Evolutionary conservation across 768 basidiomycete genomes (phyloP).

Genomic region (Kwoniella sp.): DNA sequence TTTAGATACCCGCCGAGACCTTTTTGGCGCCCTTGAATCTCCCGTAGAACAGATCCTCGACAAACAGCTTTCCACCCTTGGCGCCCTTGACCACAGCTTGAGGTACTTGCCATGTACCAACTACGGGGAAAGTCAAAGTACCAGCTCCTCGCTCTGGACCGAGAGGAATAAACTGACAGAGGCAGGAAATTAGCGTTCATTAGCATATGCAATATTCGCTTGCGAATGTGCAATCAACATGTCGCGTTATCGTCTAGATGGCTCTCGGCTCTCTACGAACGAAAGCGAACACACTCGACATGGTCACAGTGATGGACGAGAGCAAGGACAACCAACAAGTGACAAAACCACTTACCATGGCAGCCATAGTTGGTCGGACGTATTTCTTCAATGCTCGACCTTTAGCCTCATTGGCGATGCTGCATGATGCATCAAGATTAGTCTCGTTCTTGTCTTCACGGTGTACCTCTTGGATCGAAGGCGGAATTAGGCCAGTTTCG

Average conservation of each 20-base stretch:
- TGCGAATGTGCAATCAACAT: background rate
- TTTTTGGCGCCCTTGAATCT: slow-evolving; percentile 60
- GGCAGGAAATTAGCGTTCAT: too few species aligned
- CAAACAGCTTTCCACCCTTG: slow-evolving; percentile 80
- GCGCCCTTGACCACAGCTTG: slow-evolving; percentile 94
- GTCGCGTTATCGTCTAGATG: too few species aligned
- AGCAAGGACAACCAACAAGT: too few species aligned
- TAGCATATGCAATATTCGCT: too few species aligned
- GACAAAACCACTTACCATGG: slow-evolving; percentile 64
- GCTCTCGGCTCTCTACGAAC: too few species aligned
- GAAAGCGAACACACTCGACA: too few species aligned
- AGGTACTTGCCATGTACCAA: slow-evolving; percentile 86
- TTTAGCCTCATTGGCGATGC: slow-evolving; percentile 26
- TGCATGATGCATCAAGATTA: slow-evolving; percentile 1
- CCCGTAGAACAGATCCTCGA: slow-evolving; percentile 71
- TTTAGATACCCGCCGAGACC: slow-evolving; percentile 9
- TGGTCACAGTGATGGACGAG: too few species aligned
- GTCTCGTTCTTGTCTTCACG: too few species aligned
- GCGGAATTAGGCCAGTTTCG: too few species aligned
- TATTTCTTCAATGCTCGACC: slow-evolving; percentile 20
- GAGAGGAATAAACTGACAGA: slow-evolving; percentile 25
- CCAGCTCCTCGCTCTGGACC: slow-evolving; percentile 31
- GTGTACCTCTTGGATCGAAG: too few species aligned
- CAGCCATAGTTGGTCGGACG: slow-evolving; percentile 70
- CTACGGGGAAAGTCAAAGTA: slow-evolving; percentile 58